Evolutionary conservation across 2,329 filamentous ascomycete genomes (phyloP).

Genomic region (Microascus cirrosus): DNA sequence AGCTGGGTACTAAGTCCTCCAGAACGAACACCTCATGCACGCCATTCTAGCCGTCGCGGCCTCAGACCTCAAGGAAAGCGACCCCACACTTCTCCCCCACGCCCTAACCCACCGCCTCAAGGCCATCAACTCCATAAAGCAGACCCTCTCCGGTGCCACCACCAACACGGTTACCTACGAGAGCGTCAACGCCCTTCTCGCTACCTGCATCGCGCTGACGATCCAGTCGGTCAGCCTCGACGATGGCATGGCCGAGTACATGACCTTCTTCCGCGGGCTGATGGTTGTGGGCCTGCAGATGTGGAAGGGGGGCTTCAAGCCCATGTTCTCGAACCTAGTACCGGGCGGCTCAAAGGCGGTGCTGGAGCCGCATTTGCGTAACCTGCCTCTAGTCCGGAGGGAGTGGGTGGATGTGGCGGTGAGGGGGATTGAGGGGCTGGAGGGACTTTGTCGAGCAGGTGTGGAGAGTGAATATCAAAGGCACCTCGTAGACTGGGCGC

Average conservation of each 20-base stretch:
- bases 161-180: conserved; percentile 28
- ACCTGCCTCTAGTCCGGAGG: conserved; percentile 30
- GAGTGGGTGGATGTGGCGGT: conserved; percentile 34
- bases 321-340: conserved; percentile 40
- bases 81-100: conserved; percentile 39
- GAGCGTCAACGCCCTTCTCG: conserved; percentile 47
- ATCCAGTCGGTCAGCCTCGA: conserved; percentile 47
- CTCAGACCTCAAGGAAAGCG: conserved; percentile 52
- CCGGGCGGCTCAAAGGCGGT: conserved; percentile 24
- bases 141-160: conserved; percentile 31
- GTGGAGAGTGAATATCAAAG: conserved; percentile 35
- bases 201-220: conserved; percentile 46
- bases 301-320: conserved; percentile 32
- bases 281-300: conserved; percentile 43
- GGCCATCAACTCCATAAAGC: conserved; percentile 52
- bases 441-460: conserved; percentile 26
- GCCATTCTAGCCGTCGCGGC: conserved; percentile 58
- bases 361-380: conserved; percentile 32
- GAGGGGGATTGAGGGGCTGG: conserved; percentile 26
- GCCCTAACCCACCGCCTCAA: conserved; percentile 56
- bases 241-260: conserved; percentile 48
- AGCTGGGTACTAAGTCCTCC: conserved; percentile 6
- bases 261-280: conserved; percentile 50
- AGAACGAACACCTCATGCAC: conserved; percentile 60
- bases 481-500: conserved; percentile 31